Base-by-base conservation (phyloP, 768 basidiomycete genomes). In the Pleurotus pulmonarius region DNA sequence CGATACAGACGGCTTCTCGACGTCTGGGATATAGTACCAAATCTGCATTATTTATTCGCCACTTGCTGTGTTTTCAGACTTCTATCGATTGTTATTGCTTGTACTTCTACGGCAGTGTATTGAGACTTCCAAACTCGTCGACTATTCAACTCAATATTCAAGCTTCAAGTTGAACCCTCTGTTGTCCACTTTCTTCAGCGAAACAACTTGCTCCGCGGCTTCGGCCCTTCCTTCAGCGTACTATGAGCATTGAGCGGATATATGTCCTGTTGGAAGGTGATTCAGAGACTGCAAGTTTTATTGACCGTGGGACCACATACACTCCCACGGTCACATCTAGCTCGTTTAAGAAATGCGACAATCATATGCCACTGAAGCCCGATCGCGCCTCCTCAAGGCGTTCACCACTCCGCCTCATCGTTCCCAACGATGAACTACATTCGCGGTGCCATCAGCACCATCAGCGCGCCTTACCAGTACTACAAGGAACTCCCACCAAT, bases 401-500 rank as follows among this genome's bases (percentile, higher is more conserved):
- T 8, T 34, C 12, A 29, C 56, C 63, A 59, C 53, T 61, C 52
- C 47, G 56, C 56, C 55, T 25, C 59, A 56, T 53, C 59, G 52
- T 53, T 66, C 37, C 45, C 52, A 22, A 63, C 69, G 58, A 94
- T 94, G 92, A 92, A 93, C 75, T 94, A 93, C 71, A 74, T 94
- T 67, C 86, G 91, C 61, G 91, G 91, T 59, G 90, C 91, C 20
- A 86, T 92, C 68, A 88, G 75, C 66, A 89, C 88, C 41, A 90
- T 92, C 67, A 88, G 85, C 70, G 91, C 88, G 11, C 90, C 90
- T 12, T 92, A 92, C 68, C 88, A 90, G 59, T 94, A 93, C 75
- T 94, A 94, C 79, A 90, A 86, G 70, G 91, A 92, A 56, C 73
- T 86, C n/a, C 80, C 83, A 2, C 82, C 83, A 41, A 91, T 97